Base-by-base conservation (phyloP, 2,329 filamentous ascomycete genomes). In the Aspergillus sergii region DNA sequence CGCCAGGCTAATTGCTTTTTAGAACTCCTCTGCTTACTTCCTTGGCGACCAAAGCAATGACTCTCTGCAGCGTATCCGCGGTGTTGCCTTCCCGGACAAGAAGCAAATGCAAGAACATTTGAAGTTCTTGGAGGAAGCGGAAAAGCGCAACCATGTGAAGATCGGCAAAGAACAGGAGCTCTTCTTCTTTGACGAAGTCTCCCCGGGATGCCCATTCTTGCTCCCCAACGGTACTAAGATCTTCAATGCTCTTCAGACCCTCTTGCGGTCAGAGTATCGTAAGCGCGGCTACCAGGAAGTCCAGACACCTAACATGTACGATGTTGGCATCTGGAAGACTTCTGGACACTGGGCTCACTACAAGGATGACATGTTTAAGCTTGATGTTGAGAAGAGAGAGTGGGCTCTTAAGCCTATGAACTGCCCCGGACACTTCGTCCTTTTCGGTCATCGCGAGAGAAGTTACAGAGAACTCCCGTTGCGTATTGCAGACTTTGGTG, bases 341-440 rank as follows among this genome's bases (percentile, higher is more conserved):
- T 97, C 93, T 10, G 95, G 95, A 57, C 95, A 98, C 79, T 97
- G 94, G 94, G 88, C 91, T 64, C 89, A 94, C 76, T 95, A 97
- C 83, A 88, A 93, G 75, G 94, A 98, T 67, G 94, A 97, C 81
- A 98, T 98, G 94, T 93, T 93, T 79, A 89, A 89, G n/a, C 89
- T 97, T 70, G 83, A 88, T 53, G 83, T 83, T 30, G 94, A 97
- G 78, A 96, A 97, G 83, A 90, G 91, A 67, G 84, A 89, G 68
- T 93, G 90, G 83, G 93, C 89, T 19, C 82, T 98, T 58, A 98
- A 98, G 82, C 94, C 94, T 32, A 98, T 98, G 95, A 98, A 98
- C 82, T 99, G 95, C 81, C 95, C 95, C 4, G 93, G 93, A 32
- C 94, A 98, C 80, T 96, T 92, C 79, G 82, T 95, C 68, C 90